Conservation (phyloP, 345 rosid species). For the Populus simonii region DNA sequence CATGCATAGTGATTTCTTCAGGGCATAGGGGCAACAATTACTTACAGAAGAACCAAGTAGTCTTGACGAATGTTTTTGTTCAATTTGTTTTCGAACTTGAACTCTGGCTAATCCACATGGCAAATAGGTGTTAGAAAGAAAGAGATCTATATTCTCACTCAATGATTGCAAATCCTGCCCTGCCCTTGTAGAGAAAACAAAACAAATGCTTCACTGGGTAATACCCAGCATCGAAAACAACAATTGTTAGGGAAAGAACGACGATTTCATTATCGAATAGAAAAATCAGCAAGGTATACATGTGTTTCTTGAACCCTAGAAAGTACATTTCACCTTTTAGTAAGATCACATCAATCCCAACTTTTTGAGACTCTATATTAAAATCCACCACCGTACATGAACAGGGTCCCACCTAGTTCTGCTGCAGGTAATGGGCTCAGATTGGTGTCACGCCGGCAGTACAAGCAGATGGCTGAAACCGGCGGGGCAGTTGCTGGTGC, state of each 20-base stretch:
- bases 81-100: slow-evolving; percentile 1
- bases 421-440: neutral
- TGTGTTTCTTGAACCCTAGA: neutral
- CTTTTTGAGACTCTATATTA: slow-evolving; percentile 4
- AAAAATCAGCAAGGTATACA: no score
- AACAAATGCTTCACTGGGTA: neutral
- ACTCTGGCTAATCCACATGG: neutral
- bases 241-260: neutral
- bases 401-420: neutral
- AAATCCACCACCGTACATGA: neutral
- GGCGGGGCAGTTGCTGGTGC: slow-evolving; percentile 25
- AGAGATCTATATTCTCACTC: slow-evolving; percentile 13
- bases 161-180: slow-evolving; percentile 14
- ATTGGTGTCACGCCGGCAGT: slow-evolving; percentile 13
- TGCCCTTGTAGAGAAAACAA: neutral
- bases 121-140: neutral
- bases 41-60: neutral
- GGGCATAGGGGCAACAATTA: neutral
- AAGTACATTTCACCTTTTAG: neutral
- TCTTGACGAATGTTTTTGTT: neutral
- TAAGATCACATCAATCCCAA: slow-evolving; percentile 30
- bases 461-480: slow-evolving; percentile 20
- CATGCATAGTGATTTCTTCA: no score
- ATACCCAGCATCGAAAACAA: neutral
- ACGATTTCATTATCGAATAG: no score